Evolutionary conservation across 352 stramenopile species (phyloP), one percentile per base, ranked within the genome.

Genomic region (Globisporangium okanoganense): DNA sequence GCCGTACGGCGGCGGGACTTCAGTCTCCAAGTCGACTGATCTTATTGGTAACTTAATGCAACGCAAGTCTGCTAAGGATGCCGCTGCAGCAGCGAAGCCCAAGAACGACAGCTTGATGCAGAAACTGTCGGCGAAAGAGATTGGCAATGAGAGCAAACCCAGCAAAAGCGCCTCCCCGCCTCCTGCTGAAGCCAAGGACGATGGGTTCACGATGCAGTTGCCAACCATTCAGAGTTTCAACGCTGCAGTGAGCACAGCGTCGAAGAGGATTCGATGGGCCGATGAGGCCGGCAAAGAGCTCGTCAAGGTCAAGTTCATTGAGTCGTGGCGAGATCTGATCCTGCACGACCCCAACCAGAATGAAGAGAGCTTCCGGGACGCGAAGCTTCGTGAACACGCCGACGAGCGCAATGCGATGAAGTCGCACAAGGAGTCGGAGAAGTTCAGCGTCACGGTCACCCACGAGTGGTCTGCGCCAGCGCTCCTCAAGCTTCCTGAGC

Each of bases 171-270:
- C 49, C 40, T 50, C 40, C 2, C n/a, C 59, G 27, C 44, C 58
- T 72, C 35, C 69, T 55, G 60, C 59, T 13, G 72, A 82, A 45
- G 48, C 31, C 31, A 75, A 60, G 29, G 71, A 70, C 14, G 79
- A 81, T 29, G 71, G 81, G 22, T 36, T 77, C 25, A 62, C 73
- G 12, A 81, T 94, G 58, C 58, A 82, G 22, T 71, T 95, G 48
- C 85, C 85, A 13, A 88, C 85, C 3, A 95, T 95, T 62, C 76
- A 88, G 59, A 92, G 85, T 62, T 95, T 95, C 59, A 90, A 91
- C 45, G 75, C 73, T 4, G 81, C 61, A 36, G 38, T 58, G 22
- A 65, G 65, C 7, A 70, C 68, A 5, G 58, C 69, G 29, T 75
- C 72, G 48, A 89, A 88, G 56, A 75, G 79, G 49, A 95, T 95